These are phyloP conservation scores for Saccharomycopsis javanensis DNA, from an alignment of 805 yeast genomes.

Conservation along the genomic window DNA sequence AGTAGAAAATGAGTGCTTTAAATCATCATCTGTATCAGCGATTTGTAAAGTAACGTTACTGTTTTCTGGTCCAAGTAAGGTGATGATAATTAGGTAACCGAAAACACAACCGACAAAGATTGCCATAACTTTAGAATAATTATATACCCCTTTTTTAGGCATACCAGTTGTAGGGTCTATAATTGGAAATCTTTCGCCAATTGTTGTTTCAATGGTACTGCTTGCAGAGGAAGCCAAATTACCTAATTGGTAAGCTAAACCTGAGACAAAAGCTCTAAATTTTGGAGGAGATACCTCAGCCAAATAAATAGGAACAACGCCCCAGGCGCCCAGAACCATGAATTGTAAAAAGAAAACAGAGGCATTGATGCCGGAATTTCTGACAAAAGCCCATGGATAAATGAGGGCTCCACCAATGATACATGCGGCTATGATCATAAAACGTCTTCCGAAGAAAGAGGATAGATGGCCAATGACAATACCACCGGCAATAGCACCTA, in stretches of 20 bases:
- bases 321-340: constrained; percentile 68
- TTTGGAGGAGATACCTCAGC: constrained; percentile 61
- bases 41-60: constrained; percentile 5
- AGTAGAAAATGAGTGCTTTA: neutral
- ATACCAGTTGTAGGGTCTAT: constrained; percentile 25
- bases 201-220: constrained; percentile 55
- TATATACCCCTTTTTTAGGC: constrained; percentile 27
- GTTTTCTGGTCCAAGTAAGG: constrained; percentile 52
- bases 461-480: constrained; percentile 46
- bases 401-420: constrained; percentile 48
- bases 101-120: constrained; percentile 60
- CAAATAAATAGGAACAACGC: constrained; percentile 56
- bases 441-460: constrained; percentile 51
- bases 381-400: constrained; percentile 50
- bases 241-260: constrained; percentile 61
- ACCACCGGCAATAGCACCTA: constrained; percentile 65
- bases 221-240: constrained; percentile 64
- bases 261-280: constrained; percentile 50
- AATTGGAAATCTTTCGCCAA: constrained; percentile 52
- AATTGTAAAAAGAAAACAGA: constrained; percentile 56
- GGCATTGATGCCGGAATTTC: constrained; percentile 33
- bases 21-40: neutral
- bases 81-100: constrained; percentile 37
- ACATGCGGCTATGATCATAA: constrained; percentile 42
- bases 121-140: constrained; percentile 65